Percentiles rank a stretch among this genome's conserved stretches.
These are phyloP conservation scores for Aspergillus pseudotamarii DNA, from an alignment of 2,329 filamentous ascomycete species.

Conservation along the genomic window DNA sequence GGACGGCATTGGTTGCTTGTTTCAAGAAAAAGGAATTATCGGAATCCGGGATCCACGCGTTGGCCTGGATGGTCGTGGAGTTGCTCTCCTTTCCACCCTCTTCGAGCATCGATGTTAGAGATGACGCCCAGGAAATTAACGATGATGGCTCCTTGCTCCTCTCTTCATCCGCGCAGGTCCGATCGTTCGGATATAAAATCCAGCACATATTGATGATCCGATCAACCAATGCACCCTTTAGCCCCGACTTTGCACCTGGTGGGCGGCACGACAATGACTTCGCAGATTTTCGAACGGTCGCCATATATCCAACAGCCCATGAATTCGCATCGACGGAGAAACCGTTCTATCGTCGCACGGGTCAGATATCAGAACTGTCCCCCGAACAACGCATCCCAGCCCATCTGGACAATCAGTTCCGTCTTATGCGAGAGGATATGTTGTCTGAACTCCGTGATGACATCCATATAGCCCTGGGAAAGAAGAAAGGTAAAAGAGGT, in stretches of 20 bases:
- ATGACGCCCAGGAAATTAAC: slow-evolving; percentile 31
- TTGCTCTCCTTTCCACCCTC: slow-evolving; percentile 45
- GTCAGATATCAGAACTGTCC: slow-evolving; percentile 50
- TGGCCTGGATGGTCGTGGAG: slow-evolving; percentile 56
- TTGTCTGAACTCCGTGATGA: slow-evolving; percentile 67
- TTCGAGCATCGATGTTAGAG: slow-evolving; percentile 27
- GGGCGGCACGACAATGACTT: slow-evolving; percentile 76
- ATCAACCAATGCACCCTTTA: slow-evolving; percentile 8
- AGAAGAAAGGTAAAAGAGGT: slow-evolving; percentile 46
- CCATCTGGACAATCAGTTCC: slow-evolving; percentile 73
- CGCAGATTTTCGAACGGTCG: slow-evolving; percentile 61
- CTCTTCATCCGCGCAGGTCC: slow-evolving; percentile 31
- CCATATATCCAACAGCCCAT: slow-evolving; percentile 67
- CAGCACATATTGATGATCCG: slow-evolving; percentile 40
- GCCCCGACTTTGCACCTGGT: slow-evolving; percentile 49
- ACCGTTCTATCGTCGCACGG: slow-evolving; percentile 59
- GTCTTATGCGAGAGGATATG: slow-evolving; percentile 72
- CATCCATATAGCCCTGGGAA: slow-evolving; percentile 53
- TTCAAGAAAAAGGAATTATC: slow-evolving; percentile 35
- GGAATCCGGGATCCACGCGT: slow-evolving; percentile 35
- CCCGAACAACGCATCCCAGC: slow-evolving; percentile 43
- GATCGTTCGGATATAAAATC: slow-evolving; percentile 47
- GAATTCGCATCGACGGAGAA: slow-evolving; percentile 60
- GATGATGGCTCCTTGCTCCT: slow-evolving; percentile 27
- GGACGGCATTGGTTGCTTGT: slow-evolving; percentile 51